Base-by-base conservation (phyloP, 768 basidiomycete species). In the Phylloporus sp. region DNA sequence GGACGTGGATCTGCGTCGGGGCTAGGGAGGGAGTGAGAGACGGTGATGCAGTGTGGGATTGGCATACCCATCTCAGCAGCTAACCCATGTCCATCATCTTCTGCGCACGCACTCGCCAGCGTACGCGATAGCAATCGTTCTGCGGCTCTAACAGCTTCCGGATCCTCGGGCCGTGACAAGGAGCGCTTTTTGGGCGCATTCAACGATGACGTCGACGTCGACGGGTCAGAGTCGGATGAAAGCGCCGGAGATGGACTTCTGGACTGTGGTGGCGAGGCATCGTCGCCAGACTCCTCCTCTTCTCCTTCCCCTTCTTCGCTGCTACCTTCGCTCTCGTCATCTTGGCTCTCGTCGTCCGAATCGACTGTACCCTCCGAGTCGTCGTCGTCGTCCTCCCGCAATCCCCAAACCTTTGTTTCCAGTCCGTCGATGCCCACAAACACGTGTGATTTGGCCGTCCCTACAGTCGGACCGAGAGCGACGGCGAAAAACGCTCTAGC, bases 361-460 rank as follows among this genome's bases (percentile, higher is more conserved):
- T 54, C 37, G 15, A 33, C 43, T 20, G 18, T 38, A 14, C 18
- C 24, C 14, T 55, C 50, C 6, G 4, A n/a, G 22, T 26, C 4
- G 28, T 45, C 31, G 4, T 40, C 31, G 2, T 38, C 13, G 5
- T 55, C 52, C 22, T 50, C 45, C 26, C 54, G 50, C 20, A 56
- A 31, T 17, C 62, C 65, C 65, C 64, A 66, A 3, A 62, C 48
- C 22, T 49, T 79, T 15, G 71, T 70, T 46, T 84, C 79, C 8
- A 89, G 59, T 0, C 81, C 82, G 59, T 88, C 79, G 3, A 90
- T 69, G 0, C 73, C 82, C 15, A 84, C 69, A 14, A 87, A 61
- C 2, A 88, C 75, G 50, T 74, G 74, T 1, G 82, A 71, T 53
- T 76, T 83, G 3, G 86, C 76, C 0, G 81, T 72, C 13, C 77